These are phyloP conservation scores for Scedosporium aurantiacum DNA, from an alignment of 2,329 filamentous ascomycete species.

Conservation along the genomic window DNA sequence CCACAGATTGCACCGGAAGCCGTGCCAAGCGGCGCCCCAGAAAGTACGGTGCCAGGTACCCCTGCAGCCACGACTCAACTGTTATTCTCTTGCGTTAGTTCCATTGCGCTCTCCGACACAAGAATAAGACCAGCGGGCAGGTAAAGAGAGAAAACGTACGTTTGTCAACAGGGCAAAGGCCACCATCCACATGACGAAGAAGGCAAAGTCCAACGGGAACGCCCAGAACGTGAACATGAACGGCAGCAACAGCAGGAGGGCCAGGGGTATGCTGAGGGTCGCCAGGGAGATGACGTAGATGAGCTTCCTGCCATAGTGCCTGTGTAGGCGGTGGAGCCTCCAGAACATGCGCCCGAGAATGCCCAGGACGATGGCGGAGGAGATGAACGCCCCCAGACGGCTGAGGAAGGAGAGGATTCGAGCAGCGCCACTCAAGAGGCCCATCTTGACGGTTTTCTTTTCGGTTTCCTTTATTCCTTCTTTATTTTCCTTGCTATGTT, in stretches of 20 bases:
- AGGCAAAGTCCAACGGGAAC: constrained; percentile 16
- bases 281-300: constrained; percentile 17
- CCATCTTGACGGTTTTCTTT: not conserved
- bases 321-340: constrained; percentile 8
- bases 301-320: constrained; percentile 11
- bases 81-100: constrained; percentile 9
- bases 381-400: constrained; percentile 11
- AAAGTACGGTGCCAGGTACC: constrained; percentile 15
- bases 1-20: constrained; percentile 14
- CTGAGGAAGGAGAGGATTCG: constrained; percentile 11
- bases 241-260: constrained; percentile 13
- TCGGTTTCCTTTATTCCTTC: no score
- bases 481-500: no score
- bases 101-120: not conserved
- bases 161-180: constrained; percentile 16
- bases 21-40: constrained; percentile 19
- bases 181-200: constrained; percentile 18
- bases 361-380: constrained; percentile 15
- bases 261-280: constrained; percentile 17
- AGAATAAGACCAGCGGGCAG: not conserved
- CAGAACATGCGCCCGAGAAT: constrained; percentile 14
- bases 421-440: not conserved
- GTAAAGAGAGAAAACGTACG: constrained; percentile 8
- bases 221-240: constrained; percentile 13
- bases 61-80: constrained; percentile 8